Percentiles rank a stretch among this genome's conserved stretches.
These are phyloP conservation scores for Xerocomus tenax DNA, from an alignment of 1,284 basidiomycete species.

Conservation along the genomic window DNA sequence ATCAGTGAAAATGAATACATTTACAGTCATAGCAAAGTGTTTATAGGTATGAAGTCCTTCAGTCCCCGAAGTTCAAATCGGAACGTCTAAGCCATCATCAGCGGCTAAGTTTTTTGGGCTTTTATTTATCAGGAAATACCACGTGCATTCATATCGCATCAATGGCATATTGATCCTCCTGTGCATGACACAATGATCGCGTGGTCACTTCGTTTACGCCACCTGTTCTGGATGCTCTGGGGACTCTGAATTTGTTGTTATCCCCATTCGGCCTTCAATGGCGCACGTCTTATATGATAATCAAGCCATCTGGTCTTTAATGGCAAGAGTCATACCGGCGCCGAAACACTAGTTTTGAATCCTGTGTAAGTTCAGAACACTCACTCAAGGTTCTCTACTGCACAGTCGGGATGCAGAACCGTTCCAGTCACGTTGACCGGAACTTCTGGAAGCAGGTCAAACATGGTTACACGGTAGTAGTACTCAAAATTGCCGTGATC, in stretches of 20 bases:
- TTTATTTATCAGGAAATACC: neutral
- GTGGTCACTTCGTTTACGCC: neutral
- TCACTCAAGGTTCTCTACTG: neutral
- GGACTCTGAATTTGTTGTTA: too few relatives aligned
- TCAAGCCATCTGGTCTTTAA: neutral
- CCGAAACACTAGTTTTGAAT: neutral
- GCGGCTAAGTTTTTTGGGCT: neutral
- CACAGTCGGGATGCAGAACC: neutral
- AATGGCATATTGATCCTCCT: neutral
- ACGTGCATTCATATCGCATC: neutral
- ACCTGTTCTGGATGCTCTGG: neutral
- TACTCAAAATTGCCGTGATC: too few relatives aligned
- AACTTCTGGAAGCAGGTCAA: too few relatives aligned
- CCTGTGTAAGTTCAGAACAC: neutral
- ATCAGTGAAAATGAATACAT: neutral
- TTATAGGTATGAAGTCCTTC: neutral
- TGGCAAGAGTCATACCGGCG: neutral
- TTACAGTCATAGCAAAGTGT: neutral
- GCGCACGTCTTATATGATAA: too few relatives aligned
- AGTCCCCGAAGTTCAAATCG: neutral
- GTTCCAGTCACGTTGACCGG: neutral
- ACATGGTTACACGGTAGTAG: too few relatives aligned
- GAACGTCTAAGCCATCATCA: neutral
- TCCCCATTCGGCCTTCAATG: too few relatives aligned
- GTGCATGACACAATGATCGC: neutral